Conservation (phyloP, 129 eudicot species). For the Flaveria robusta region DNA sequence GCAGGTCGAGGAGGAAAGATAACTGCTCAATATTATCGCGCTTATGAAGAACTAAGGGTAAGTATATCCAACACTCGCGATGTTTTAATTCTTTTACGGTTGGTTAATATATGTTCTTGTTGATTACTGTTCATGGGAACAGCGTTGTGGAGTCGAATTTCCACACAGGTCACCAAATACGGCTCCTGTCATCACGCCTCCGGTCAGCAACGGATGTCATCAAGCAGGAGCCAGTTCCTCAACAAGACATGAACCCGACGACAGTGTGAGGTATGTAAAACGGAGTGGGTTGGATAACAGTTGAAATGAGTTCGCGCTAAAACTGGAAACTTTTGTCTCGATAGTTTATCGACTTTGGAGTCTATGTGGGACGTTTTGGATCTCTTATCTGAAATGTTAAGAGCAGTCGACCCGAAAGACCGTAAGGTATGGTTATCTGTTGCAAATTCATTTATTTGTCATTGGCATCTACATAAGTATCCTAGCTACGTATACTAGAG, state of each 20-base stretch:
- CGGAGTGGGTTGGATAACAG: not conserved
- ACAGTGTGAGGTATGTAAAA: slow-evolving; percentile 53
- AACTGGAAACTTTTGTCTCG: not conserved
- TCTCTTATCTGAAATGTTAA: slow-evolving; percentile 82
- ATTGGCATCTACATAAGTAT: too few relatives aligned
- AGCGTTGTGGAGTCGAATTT: slow-evolving; percentile 73
- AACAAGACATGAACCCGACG: slow-evolving; percentile 64
- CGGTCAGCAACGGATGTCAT: slow-evolving; percentile 51
- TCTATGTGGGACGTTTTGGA: slow-evolving; percentile 71
- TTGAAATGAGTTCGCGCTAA: not conserved
- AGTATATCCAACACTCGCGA: not conserved
- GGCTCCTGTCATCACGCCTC: slow-evolving; percentile 78
- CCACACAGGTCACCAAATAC: slow-evolving; percentile 64
- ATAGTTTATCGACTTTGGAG: slow-evolving; percentile 64
- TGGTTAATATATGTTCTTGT: not conserved
- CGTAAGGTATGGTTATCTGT: slow-evolving; percentile 50
- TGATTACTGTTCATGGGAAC: slow-evolving; percentile 1
- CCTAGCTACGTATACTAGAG: too few relatives aligned
- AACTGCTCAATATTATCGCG: slow-evolving; percentile 74
- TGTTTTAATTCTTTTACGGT: not conserved
- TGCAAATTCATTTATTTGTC: not conserved
- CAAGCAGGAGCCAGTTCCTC: slow-evolving; percentile 69
- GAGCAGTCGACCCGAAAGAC: slow-evolving; percentile 73
- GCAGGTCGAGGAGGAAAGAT: slow-evolving; percentile 64
- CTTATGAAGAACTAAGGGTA: slow-evolving; percentile 91